Evolutionary conservation across 371 early-diverging fungal genomes (phyloP), one percentile per base, ranked within the genome.

Genomic region (Circinella umbellata): DNA sequence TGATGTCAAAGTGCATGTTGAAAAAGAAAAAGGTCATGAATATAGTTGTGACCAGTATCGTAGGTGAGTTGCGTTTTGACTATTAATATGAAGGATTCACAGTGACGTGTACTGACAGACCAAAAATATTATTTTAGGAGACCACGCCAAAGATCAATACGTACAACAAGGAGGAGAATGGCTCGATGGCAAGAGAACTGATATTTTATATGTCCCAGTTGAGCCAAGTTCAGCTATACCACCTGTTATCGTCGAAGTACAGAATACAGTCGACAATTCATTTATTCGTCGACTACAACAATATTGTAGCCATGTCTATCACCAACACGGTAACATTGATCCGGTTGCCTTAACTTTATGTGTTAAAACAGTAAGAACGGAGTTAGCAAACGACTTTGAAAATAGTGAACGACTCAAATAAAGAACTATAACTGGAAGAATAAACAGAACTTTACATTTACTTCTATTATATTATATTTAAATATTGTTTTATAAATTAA

Each of bases 81-180:
- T 11, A 27, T 63, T 14, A 39, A 39, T 39, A 4, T 6, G 39
- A 39, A 39, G 39, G 39, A 10, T 39, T 10, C 10, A 10, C 10
- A 39, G 39, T 39, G 39, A 39, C 6, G 47, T 38, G 4, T 38
- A 8, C 35, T 63, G 63, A 63, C 47, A 63, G 4, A 10, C 11
- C 11, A 36, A 11, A 39, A 35, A 39, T n/a, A 51, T 17, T 18
- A 18, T 8, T 17, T 15, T 51, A 51, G 51, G 63, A 42, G 18
- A 63, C 6, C 63, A 63, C 18, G 63, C 20, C n/a, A 9, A 63
- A 63, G 18, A 39, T 66, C 67, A 39, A 55, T 66, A 66, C 38
- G 37, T 57, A 36, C 3, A 17, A 37, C 39, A 55, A 27, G 17
- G 67, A 3, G 17, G 67, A 36, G 4, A 67, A 60, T 60, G 61